Base-by-base conservation (phyloP, 495 filamentous ascomycete genomes). In the Aspergillus asperescens region DNA sequence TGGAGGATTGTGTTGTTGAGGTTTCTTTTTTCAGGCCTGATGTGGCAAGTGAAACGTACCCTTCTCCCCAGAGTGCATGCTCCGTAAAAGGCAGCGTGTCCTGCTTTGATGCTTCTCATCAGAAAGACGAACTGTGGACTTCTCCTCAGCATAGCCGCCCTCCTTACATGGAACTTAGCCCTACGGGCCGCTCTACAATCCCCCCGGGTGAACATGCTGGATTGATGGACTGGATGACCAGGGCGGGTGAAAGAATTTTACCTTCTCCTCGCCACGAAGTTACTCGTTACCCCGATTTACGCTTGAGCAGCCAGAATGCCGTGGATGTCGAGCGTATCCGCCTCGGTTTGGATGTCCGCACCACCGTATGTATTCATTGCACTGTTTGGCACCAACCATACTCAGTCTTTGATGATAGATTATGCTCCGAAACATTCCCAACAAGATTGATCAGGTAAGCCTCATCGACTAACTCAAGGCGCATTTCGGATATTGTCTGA, bases 351-450 rank as follows among this genome's bases (percentile, higher is more conserved):
- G 86, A 90, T 64, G 81, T 86, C 46, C 79, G 87, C 18, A 90
- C 84, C 12, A 89, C 87, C 0, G 87, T 89, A 71, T 62, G 81
- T 72, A 2, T 20, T n/a, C 15, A 19, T n/a, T 13, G 13, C 13
- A 18, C 3, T 4, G 6, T 8, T 42, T 24, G 20, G 22, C 5
- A 10, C 23, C 12, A 2, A 8, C 10, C 6, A 10, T 6, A 23
- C 28, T 16, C 24, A 49, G 4, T 24, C 29, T 16, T 16, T 13
- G 48, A 45, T 23, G 20, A 24, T 56, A 94, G 89, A 85, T 98
- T 52, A 98, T 98, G 93, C 73, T 96, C 22, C 85, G 92, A 7
- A 96, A 97, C 62, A 93, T 97, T 47, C 93, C 93, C 4, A 95
- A 95, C 69, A 88, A 88, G 61, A 83, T 96, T 54, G 82, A 88